Percentiles rank a stretch among this genome's conserved stretches.
These are phyloP conservation scores for Talaromyces verruculosus DNA, from an alignment of 2,329 filamentous ascomycete species.

Conservation along the genomic window DNA sequence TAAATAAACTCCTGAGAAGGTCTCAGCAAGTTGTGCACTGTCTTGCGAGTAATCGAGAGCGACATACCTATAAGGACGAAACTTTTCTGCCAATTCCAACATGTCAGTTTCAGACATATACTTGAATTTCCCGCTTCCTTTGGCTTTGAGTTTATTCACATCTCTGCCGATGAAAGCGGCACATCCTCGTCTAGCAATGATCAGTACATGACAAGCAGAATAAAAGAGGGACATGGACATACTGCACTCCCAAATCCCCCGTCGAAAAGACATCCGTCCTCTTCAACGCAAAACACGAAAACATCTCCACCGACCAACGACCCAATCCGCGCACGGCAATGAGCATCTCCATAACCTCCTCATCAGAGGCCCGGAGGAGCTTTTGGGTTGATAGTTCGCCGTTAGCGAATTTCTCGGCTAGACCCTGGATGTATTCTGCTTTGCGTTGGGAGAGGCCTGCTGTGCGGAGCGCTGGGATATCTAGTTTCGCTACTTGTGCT, in stretches of 20 bases:
- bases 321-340: conserved; percentile 85
- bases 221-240: conserved; percentile 32
- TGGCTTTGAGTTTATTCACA: conserved; percentile 76
- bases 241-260: conserved; percentile 89
- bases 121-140: conserved; percentile 87
- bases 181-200: conserved; percentile 68
- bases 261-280: conserved; percentile 89
- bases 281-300: conserved; percentile 93
- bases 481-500: conserved; percentile 63
- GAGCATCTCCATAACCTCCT: conserved; percentile 78
- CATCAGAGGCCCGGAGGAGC: conserved; percentile 76
- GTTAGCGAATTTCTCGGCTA: conserved; percentile 74
- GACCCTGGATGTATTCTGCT: conserved; percentile 86
- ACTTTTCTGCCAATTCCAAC: conserved; percentile 75
- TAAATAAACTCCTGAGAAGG: conserved; percentile 72
- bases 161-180: conserved; percentile 81
- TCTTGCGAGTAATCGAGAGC: not conserved
- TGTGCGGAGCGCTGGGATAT: conserved; percentile 69
- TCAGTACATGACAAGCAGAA: not conserved
- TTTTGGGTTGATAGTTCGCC: conserved; percentile 75
- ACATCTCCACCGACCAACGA: conserved; percentile 95
- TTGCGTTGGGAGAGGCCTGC: conserved; percentile 92
- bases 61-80: conserved; percentile 72
- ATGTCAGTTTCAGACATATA: conserved; percentile 96
- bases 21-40: conserved; percentile 23